Evolutionary conservation across 2,329 filamentous ascomycete genomes (phyloP).

Genomic region (Xylaria sp.): DNA sequence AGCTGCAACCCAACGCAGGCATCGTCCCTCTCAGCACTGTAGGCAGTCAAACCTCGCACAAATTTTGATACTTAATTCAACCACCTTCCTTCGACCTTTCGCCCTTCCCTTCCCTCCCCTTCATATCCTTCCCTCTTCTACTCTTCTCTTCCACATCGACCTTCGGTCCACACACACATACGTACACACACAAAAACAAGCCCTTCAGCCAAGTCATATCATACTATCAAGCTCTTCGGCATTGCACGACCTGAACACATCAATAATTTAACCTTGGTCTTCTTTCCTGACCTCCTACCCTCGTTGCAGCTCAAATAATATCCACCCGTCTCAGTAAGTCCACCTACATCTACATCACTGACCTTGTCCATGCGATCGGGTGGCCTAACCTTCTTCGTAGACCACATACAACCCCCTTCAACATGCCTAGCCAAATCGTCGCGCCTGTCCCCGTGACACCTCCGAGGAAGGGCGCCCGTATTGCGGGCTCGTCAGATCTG

Average conservation of each 20-base stretch:
- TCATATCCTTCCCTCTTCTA: slow-evolving; percentile 14
- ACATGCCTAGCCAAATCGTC: slow-evolving; percentile 59
- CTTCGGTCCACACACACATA: slow-evolving; percentile 18
- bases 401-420: slow-evolving; percentile 38
- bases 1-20: slow-evolving; percentile 31
- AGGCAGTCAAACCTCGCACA: slow-evolving; percentile 36
- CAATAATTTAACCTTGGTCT: slow-evolving; percentile 20
- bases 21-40: slow-evolving; percentile 28
- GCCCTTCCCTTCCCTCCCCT: slow-evolving; percentile 19
- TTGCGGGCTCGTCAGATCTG: slow-evolving; percentile 62
- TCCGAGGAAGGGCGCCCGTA: slow-evolving; percentile 58
- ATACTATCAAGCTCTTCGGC: slow-evolving; percentile 26
- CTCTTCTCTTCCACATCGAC: slow-evolving; percentile 10
- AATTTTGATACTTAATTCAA: slow-evolving; percentile 38
- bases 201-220: slow-evolving; percentile 13
- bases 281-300: slow-evolving; percentile 7
- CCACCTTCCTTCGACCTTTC: slow-evolving; percentile 18
- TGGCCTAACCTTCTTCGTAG: slow-evolving; percentile 24
- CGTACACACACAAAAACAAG: slow-evolving; percentile 6
- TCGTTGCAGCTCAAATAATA: neutral
- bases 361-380: neutral
- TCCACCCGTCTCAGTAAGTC: slow-evolving; percentile 20
- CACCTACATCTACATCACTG: neutral
- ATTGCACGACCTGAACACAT: slow-evolving; percentile 20
- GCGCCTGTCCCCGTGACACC: slow-evolving; percentile 61